Base-by-base conservation (phyloP, 306 rosid species). In the Hippophae rhamnoides region DNA sequence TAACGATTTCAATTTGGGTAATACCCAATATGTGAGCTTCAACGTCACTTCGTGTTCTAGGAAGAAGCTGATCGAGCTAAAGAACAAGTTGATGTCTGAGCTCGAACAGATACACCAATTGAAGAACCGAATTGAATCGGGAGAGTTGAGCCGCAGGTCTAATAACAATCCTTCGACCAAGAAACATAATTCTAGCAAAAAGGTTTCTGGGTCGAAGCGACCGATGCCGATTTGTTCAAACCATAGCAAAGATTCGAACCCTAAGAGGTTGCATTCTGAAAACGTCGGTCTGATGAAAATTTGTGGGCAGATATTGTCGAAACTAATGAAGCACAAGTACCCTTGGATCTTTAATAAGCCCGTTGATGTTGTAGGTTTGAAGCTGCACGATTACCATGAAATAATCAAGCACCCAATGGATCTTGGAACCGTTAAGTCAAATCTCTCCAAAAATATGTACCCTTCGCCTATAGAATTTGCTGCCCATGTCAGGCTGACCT, bases 331-430 rank as follows among this genome's bases (percentile, higher is more conserved):
- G 66, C 87, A 85, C 71, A 92, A 85, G 72, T 56, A 52, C 7
- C 77, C 86, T 3, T 81, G 86, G 97, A 69, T 92, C 64, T 93
- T 93, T 62, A 88, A 77, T 47, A 70, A 56, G 43, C 97, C 95
- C 0, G 99, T 93, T 0, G 90, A 93, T 41, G 94, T 70, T 2
- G 69, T 58, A 0, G 79, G 81, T 0, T 41, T 82, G 85, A 79
- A 80, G 23, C 93, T 93, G 56, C 99, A 93, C 61, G 99, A 93
- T 78, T 93, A 93, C 62, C 13, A 73, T 7, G 94, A 88, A 43
- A 88, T 88, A 47, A 72, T 93, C 26, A 93, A 88, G 75, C 62
- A 57, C 9, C 99, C 99, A 0, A 93, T 93, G 97, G 99, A 93
- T 93, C 90, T 93, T 4, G 99, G 99, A 2, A 74, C 97, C 0